Base-by-base conservation (phyloP, 228 moss, liverwort and hornwort species). In the Sphagnum magellanicum region DNA sequence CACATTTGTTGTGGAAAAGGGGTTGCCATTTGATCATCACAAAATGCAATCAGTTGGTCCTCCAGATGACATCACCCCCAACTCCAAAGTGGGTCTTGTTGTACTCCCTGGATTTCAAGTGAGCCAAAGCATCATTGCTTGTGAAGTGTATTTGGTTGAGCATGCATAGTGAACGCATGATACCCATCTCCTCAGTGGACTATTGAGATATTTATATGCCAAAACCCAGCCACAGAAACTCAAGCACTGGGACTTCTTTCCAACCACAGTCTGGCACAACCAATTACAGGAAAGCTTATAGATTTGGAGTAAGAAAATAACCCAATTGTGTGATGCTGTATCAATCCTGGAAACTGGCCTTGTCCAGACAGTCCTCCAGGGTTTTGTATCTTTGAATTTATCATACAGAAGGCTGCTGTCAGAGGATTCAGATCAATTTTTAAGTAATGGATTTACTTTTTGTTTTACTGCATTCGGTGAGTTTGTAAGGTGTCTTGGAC, bases 31-130 rank as follows among this genome's bases (percentile, higher is more conserved):
- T 14, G 60, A 73, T 65, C 0, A 6, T 4, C 50, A 4, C 9
- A 68, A 58, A 13, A 77, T 77, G 77, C 72, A 73, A 32, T 65
- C 72, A 14, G 68, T 69, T 69, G 72, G 72, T 48, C 77, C 77
- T 52, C 72, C 73, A 14, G 72, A 77, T 68, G 68, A 72, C 1
- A 32, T 32, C 32, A 13, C 51, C 5, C 48, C 57, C 10, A 47
- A 47, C 9, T 48, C 69, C 0, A 73, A n/a, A 61, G 72, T 77
- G n/a, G 68, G 77, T 9, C 73, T 77, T 68, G 32, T 48, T 51
- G 72, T 77, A 5, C 58, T 77, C 10, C 72, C 72, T 68, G 72
- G 72, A 59, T 63, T 77, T 8, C 62, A 65, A 60, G 51, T 72
- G 59, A 65, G 68, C 63, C 58, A 73, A 6, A 73, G 72, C 63